A percentile compares a stretch with the other conserved stretches of the same genome.
Evolutionary conservation across 2,329 filamentous ascomycete species (phyloP).

Genomic region (Fusarium stilboides): DNA sequence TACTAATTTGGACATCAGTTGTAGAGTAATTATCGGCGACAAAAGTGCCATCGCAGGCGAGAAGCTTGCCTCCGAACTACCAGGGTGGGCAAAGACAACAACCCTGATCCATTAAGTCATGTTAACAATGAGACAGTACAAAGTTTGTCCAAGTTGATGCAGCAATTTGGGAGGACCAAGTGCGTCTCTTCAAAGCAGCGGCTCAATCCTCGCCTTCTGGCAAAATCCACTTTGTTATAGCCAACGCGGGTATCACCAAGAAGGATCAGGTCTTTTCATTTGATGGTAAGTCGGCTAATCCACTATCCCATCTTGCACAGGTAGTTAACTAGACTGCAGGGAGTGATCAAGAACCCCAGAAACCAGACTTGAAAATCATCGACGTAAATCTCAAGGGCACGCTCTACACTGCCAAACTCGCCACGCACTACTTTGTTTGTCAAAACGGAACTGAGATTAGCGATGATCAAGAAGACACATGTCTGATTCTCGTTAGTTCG

Average conservation of each 20-base stretch:
- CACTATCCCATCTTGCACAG: not conserved
- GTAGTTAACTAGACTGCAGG: not conserved
- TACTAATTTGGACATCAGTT: not conserved
- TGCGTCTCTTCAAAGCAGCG: not conserved
- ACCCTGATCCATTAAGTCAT: not conserved
- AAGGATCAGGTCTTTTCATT: conserved; percentile 7
- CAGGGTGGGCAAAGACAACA: not conserved
- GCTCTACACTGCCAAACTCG: conserved; percentile 1
- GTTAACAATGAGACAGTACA: not conserved
- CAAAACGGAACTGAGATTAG: not conserved
- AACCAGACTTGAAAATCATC: not conserved
- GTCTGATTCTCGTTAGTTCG: conserved; percentile 5
- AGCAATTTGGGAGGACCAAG: conserved; percentile 4
- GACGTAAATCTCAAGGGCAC: conserved; percentile 3
- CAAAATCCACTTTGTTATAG: not conserved
- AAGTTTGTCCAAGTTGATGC: not conserved
- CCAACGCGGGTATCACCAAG: conserved; percentile 14
- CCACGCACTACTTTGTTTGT: conserved; percentile 9
- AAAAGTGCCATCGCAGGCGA: not conserved
- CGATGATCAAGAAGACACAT: not conserved
- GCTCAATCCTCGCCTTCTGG: not conserved
- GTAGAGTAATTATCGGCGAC: not conserved
- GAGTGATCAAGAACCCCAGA: not conserved
- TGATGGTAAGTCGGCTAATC: not conserved
- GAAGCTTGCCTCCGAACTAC: fast-evolving